Base-by-base conservation (phyloP, 352 stramenopile species). In the Phytophthora rubi region DNA sequence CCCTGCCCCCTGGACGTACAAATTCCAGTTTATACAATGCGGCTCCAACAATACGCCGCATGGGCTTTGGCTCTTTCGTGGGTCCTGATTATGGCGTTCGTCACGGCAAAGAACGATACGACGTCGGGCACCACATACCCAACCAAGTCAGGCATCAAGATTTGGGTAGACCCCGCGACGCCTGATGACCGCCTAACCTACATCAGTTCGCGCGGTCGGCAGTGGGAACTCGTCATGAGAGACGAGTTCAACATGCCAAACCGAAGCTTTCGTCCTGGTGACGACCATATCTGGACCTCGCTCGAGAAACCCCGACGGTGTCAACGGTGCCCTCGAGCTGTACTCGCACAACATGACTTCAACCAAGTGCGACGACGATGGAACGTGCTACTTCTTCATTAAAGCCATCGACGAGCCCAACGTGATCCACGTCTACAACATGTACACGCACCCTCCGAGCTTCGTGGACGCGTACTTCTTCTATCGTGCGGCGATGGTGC, bases 211-310 rank as follows among this genome's bases (percentile, higher is more conserved):
- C 81, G 82, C 21, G 79, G 83, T 0, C 39, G 62, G 0, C 53
- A 39, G 42, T 92, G 83, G 80, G 62, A 92, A 6, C 73, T 97
- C 4, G 83, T 96, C 45, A 98, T 98, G 89, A 98, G 91, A 28
- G 95, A 99, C 80, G 95, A 99, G 75, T 99, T 98, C 73, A 91
- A 99, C 71, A 83, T 80, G 53, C 77, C 90, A 2, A 88, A 90
- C 18, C 84, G 97, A 2, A 88, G 66, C 35, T 99, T 99, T 71
- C 62, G 76, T 32, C 93, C 98, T 21, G 97, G 96, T 6, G 65
- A 86, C 21, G 96, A 99, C 77, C 94, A 97, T 35, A 74, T 95
- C 9, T 99, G 97, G 97, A 99, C 94, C 0, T 94, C 95, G 0
- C 77, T 98, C 18, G 82, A 98, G 61, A 98, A 97, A 10, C 26